Evolutionary conservation across 1,284 basidiomycete genomes (phyloP).

Genomic region (Phaffia rhodozyma): DNA sequence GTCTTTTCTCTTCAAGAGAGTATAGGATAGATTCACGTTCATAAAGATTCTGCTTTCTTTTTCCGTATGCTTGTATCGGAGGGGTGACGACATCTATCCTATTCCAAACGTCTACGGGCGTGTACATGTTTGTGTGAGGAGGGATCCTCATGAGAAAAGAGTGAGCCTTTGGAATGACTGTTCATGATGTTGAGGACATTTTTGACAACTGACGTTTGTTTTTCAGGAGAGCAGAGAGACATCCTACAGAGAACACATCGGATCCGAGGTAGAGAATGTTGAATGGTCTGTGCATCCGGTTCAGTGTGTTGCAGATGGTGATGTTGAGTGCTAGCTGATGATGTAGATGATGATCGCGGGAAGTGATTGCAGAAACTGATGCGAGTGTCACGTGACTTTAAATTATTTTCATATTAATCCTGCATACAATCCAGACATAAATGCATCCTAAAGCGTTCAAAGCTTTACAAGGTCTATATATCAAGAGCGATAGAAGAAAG

Average conservation of each 20-base stretch:
- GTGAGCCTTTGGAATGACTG: not conserved
- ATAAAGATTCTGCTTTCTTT: conserved; percentile 12
- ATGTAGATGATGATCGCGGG: no score
- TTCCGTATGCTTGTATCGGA: conserved; percentile 38
- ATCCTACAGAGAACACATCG: conserved; percentile 35
- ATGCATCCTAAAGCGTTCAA: no score
- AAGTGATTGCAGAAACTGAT: no score
- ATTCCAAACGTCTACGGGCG: conserved; percentile 48
- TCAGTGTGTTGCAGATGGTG: no score
- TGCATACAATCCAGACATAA: no score
- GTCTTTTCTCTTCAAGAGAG: conserved; percentile 9
- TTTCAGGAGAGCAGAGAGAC: conserved; percentile 30
- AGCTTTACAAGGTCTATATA: no score
- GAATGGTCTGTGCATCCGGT: conserved; percentile 22
- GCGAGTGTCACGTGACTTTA: no score
- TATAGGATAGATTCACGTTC: conserved; percentile 17
- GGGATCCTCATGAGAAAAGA: not conserved
- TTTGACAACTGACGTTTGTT: conserved; percentile 26
- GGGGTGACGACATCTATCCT: conserved; percentile 49
- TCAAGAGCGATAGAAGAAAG: no score
- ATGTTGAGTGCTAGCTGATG: no score
- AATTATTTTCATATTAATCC: no score
- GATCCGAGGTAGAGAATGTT: conserved; percentile 38
- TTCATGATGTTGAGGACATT: not conserved
- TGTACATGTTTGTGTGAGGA: not conserved